Percentiles rank a stretch among this genome's conserved stretches.
phyloP scores from a whole-genome alignment of 495 filamentous ascomycete species.

The Neurospora sp. region DNA sequence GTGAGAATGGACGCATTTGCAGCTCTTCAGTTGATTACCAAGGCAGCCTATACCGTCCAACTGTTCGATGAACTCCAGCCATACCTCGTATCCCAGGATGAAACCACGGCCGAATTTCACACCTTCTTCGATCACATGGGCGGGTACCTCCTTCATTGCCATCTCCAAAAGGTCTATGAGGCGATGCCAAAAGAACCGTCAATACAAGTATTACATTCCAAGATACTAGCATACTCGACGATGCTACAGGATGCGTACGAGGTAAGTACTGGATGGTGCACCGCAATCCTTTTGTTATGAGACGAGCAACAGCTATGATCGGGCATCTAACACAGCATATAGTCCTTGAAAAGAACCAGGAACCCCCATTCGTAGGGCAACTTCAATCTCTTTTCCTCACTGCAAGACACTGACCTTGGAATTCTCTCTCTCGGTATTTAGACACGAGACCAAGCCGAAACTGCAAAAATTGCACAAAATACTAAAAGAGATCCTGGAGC shows the following conservation, averaged over 20 bases:
- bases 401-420: not conserved
- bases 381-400: not conserved
- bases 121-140: not conserved
- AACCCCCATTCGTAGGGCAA: not conserved
- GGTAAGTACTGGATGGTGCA: not conserved
- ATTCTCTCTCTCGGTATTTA: not conserved
- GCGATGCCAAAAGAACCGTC: not conserved
- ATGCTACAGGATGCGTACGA: not conserved
- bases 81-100: not conserved
- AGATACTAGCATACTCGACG: not conserved
- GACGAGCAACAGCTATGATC: not conserved
- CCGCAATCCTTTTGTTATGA: not conserved
- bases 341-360: not conserved
- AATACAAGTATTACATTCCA: not conserved
- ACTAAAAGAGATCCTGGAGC: not conserved
- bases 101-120: not conserved
- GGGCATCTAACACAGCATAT: not conserved
- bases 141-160: not conserved
- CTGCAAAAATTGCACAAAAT: not conserved
- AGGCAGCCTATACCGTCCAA: not conserved
- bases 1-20: not conserved
- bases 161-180: not conserved
- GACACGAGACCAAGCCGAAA: not conserved
- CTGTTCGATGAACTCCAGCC: not conserved
- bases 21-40: not conserved